A percentile compares a stretch with the other conserved stretches of the same genome.
Conservation (phyloP, 495 filamentous ascomycete genomes). For the Neurospora sp. region DNA sequence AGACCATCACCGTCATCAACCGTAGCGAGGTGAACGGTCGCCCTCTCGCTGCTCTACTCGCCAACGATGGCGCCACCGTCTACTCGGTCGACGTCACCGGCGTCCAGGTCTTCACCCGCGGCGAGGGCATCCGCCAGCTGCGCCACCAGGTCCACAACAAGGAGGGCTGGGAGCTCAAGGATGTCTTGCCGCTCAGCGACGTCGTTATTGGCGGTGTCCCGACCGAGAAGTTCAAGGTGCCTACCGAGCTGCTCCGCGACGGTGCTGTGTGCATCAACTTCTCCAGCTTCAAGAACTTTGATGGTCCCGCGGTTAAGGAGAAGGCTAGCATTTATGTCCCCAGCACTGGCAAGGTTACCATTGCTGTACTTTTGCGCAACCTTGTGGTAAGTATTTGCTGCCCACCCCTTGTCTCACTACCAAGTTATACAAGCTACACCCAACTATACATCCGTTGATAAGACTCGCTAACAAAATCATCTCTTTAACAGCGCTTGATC, state of each 20-base stretch:
- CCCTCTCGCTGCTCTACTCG: slow-evolving; percentile 86
- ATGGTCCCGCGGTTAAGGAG: slow-evolving; percentile 67
- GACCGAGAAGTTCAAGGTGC: slow-evolving; percentile 74
- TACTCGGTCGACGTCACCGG: slow-evolving; percentile 90
- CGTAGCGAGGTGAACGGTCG: slow-evolving; percentile 89
- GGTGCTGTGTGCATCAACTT: slow-evolving; percentile 97
- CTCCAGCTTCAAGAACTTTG: slow-evolving; percentile 93
- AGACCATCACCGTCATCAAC: slow-evolving; percentile 91
- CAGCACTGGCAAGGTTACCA: slow-evolving; percentile 94
- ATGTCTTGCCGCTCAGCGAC: slow-evolving; percentile 78
- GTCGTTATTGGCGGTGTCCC: slow-evolving; percentile 96
- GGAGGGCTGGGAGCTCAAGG: slow-evolving; percentile 61
- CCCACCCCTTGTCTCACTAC: neutral
- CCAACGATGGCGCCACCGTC: slow-evolving; percentile 91
- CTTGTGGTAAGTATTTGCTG: slow-evolving; percentile 53
- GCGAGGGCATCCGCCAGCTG: slow-evolving; percentile 67
- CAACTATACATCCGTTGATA: neutral
- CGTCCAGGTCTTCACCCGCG: slow-evolving; percentile 86
- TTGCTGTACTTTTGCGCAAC: slow-evolving; percentile 82
- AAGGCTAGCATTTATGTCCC: slow-evolving; percentile 96
- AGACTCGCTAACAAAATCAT: neutral
- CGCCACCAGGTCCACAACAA: slow-evolving; percentile 78
- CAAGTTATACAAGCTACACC: neutral
- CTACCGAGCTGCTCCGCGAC: slow-evolving; percentile 67
- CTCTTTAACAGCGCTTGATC: slow-evolving; percentile 26